phyloP scores from a whole-genome alignment of 805 yeast genomes.

The Lipomyces starkeyi region DNA sequence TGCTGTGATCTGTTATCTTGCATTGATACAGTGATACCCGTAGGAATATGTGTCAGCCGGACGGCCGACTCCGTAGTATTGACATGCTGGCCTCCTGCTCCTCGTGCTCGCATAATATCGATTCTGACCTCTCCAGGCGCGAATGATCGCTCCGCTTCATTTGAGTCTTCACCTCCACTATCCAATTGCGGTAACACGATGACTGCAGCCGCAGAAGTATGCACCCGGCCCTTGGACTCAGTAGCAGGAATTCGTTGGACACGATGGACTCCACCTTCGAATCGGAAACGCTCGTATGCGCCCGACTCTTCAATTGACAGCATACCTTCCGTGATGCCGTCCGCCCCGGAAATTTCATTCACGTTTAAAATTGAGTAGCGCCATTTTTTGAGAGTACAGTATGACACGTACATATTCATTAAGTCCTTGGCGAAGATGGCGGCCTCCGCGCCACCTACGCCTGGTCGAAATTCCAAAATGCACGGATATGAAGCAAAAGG shows the following conservation, averaged over 20 bases:
- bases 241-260: constrained; percentile 95
- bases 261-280: constrained; percentile 94
- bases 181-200: constrained; percentile 86
- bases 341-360: constrained; percentile 58
- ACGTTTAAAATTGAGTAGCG: constrained; percentile 62
- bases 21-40: constrained; percentile 86
- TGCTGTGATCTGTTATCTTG: constrained; percentile 97
- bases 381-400: constrained; percentile 73
- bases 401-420: constrained; percentile 78
- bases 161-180: constrained; percentile 54
- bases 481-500: constrained; percentile 78
- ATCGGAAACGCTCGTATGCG: constrained; percentile 71
- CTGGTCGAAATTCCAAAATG: constrained; percentile 86
- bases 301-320: constrained; percentile 76
- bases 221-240: constrained; percentile 91
- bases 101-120: constrained; percentile 97
- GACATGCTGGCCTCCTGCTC: constrained; percentile 98
- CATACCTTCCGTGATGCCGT: constrained; percentile 77
- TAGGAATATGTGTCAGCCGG: constrained; percentile 86
- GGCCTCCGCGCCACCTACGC: constrained; percentile 96
- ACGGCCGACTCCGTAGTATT: constrained; percentile 98
- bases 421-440: constrained; percentile 82
- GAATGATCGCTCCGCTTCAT: constrained; percentile 70
- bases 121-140: constrained; percentile 86
- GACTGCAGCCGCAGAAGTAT: constrained; percentile 95